phyloP scores from a whole-genome alignment of 2,329 filamentous ascomycete genomes.

The Beauveria pseudobassiana region DNA sequence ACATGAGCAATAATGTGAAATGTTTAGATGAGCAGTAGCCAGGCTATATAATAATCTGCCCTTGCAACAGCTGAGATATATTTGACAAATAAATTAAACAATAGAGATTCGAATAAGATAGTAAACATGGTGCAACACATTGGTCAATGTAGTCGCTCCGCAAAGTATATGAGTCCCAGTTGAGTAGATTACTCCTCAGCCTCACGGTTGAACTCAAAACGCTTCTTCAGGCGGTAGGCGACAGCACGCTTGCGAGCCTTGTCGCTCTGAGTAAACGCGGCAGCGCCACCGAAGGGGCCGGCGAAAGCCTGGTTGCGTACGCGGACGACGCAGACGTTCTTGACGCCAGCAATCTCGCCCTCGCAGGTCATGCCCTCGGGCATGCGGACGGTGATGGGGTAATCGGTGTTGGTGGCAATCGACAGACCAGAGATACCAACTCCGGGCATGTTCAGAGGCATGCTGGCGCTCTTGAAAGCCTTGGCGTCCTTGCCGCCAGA shows the following conservation, averaged over 20 bases:
- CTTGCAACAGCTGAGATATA: no score
- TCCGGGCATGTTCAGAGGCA: conserved; percentile 52
- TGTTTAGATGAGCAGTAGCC: no score
- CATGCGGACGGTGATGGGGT: conserved; percentile 54
- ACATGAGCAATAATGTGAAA: no score
- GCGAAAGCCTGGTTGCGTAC: conserved; percentile 51
- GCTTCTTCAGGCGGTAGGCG: conserved; percentile 27
- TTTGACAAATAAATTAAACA: neutral
- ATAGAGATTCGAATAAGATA: neutral
- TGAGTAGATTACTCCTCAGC: neutral
- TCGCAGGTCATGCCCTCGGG: conserved; percentile 47
- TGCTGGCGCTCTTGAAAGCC: conserved; percentile 49
- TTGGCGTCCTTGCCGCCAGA: conserved; percentile 49
- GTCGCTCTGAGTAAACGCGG: conserved; percentile 50
- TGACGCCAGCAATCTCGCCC: neutral
- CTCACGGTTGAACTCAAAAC: conserved; percentile 1
- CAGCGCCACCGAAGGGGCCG: conserved; percentile 56
- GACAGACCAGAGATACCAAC: conserved; percentile 45
- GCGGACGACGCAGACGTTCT: conserved; percentile 49
- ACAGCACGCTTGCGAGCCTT: conserved; percentile 51
- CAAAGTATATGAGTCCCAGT: neutral
- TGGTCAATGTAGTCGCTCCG: neutral
- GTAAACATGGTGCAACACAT: neutral
- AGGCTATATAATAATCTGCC: no score
- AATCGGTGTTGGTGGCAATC: conserved; percentile 48